These are phyloP conservation scores for Salicornia ramosissima DNA, from an alignment of 148 eudicot genomes.

Conservation along the genomic window DNA sequence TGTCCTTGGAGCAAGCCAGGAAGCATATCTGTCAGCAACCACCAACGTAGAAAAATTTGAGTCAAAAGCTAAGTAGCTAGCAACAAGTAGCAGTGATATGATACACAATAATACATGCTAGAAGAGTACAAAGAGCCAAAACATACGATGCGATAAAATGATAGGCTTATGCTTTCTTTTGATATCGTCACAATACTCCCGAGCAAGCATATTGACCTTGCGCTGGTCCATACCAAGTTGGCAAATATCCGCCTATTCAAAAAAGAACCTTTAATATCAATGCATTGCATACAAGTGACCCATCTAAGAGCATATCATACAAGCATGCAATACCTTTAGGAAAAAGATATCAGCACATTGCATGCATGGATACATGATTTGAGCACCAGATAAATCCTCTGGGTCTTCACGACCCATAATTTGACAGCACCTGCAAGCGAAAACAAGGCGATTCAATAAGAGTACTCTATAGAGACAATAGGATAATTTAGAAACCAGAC, in stretches of 20 bases:
- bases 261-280: slow-evolving; percentile 2
- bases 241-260: slow-evolving; percentile 94
- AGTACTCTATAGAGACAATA: neutral
- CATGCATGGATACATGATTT: slow-evolving; percentile 91
- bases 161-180: slow-evolving; percentile 97
- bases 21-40: slow-evolving; percentile 69
- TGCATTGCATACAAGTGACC: neutral
- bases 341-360: slow-evolving; percentile 97
- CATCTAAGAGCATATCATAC: too few species aligned
- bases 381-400: slow-evolving; percentile 78
- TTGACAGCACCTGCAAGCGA: slow-evolving; percentile 55
- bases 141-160: slow-evolving; percentile 88
- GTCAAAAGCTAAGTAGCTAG: neutral
- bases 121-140: slow-evolving; percentile 7
- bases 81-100: neutral
- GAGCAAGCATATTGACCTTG: slow-evolving; percentile 90
- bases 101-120: neutral
- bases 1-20: slow-evolving; percentile 94
- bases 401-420: slow-evolving; percentile 92
- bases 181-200: slow-evolving; percentile 93
- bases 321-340: slow-evolving; percentile 51
- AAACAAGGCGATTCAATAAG: slow-evolving; percentile 5
- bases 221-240: slow-evolving; percentile 96
- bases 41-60: slow-evolving; percentile 5
- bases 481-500: neutral